A percentile compares a stretch with the other conserved stretches of the same genome.
These are phyloP conservation scores for Arthrobotrys megalospora DNA, from an alignment of 2,329 filamentous ascomycete species.

Conservation along the genomic window DNA sequence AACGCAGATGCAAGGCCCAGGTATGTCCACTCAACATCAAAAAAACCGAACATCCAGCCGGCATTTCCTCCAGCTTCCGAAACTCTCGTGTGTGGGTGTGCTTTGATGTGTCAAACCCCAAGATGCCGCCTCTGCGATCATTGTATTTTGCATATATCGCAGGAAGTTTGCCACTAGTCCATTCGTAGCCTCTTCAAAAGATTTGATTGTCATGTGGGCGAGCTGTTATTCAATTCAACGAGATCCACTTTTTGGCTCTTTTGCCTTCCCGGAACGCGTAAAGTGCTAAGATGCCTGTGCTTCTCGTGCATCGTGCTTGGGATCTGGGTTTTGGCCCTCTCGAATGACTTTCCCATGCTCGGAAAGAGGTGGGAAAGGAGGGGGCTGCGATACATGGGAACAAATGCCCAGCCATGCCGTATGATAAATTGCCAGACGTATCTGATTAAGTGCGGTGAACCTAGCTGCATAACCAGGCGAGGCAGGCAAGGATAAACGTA, in stretches of 20 bases:
- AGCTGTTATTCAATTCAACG: conserved; percentile 29
- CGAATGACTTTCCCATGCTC: conserved; percentile 49
- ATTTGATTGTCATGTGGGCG: conserved; percentile 56
- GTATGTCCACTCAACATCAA: conserved; percentile 30
- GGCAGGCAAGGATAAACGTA: conserved; percentile 47
- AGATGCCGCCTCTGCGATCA: conserved; percentile 39
- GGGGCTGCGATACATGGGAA: conserved; percentile 31
- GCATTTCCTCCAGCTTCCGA: conserved; percentile 59
- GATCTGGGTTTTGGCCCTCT: conserved; percentile 44
- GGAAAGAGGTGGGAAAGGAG: conserved; percentile 57
- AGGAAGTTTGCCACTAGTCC: conserved; percentile 54
- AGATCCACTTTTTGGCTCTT: conserved; percentile 55
- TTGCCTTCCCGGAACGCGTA: conserved; percentile 62
- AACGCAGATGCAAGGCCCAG: conserved; percentile 48
- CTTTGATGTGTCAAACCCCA: conserved; percentile 57
- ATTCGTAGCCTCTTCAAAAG: conserved; percentile 6
- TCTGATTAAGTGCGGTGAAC: conserved; percentile 61
- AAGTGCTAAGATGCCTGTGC: conserved; percentile 48
- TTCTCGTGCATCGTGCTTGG: conserved; percentile 42
- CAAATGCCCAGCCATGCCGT: conserved; percentile 29
- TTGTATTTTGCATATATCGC: conserved; percentile 43
- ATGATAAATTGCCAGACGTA: conserved; percentile 60
- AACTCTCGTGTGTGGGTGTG: conserved; percentile 24
- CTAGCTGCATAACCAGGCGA: conserved; percentile 60
- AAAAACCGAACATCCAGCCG: conserved; percentile 52